Percentiles rank a stretch among this genome's conserved stretches.
Conservation (phyloP, 2,329 filamentous ascomycete genomes). For the Cucurbitaria berberidis region DNA sequence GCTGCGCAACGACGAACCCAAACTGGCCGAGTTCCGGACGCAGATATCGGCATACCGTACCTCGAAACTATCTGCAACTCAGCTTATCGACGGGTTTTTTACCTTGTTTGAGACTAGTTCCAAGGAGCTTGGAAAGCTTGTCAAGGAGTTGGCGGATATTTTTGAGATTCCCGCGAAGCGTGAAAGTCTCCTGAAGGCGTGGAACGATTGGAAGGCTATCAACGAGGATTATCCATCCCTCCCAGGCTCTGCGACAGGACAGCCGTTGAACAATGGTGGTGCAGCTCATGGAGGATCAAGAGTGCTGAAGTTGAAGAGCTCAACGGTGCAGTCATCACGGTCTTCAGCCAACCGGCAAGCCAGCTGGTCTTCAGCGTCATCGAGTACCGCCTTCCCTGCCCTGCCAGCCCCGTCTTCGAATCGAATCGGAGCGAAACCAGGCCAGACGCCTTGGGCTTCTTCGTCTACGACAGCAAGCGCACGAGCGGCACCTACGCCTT, state of each 20-base stretch:
- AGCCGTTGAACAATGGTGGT: constrained; percentile 45
- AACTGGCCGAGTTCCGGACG: constrained; percentile 77
- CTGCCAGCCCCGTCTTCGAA: constrained; percentile 34
- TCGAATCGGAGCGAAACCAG: constrained; percentile 45
- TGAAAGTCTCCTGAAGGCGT: constrained; percentile 76
- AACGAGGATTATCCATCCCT: constrained; percentile 94
- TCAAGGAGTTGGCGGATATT: constrained; percentile 90
- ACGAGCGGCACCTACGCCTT: constrained; percentile 49
- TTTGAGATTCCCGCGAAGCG: constrained; percentile 83
- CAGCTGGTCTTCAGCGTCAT: constrained; percentile 61
- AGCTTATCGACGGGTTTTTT: constrained; percentile 87
- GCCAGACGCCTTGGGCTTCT: constrained; percentile 45
- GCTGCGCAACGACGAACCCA: constrained; percentile 75
- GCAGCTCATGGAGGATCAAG: constrained; percentile 63
- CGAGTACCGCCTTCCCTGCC: constrained; percentile 42
- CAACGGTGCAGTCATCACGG: constrained; percentile 70
- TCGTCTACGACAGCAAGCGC: constrained; percentile 38
- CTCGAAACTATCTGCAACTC: constrained; percentile 70
- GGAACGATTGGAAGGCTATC: constrained; percentile 95
- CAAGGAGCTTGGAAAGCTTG: constrained; percentile 81
- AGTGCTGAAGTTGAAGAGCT: constrained; percentile 72
- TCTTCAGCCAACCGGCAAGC: constrained; percentile 63
- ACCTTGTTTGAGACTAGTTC: constrained; percentile 83
- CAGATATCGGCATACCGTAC: constrained; percentile 80
- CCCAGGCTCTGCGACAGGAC: constrained; percentile 66